Evolutionary conservation across 2,329 filamentous ascomycete genomes (phyloP).

Genomic region (Cercospora brassicicola): DNA sequence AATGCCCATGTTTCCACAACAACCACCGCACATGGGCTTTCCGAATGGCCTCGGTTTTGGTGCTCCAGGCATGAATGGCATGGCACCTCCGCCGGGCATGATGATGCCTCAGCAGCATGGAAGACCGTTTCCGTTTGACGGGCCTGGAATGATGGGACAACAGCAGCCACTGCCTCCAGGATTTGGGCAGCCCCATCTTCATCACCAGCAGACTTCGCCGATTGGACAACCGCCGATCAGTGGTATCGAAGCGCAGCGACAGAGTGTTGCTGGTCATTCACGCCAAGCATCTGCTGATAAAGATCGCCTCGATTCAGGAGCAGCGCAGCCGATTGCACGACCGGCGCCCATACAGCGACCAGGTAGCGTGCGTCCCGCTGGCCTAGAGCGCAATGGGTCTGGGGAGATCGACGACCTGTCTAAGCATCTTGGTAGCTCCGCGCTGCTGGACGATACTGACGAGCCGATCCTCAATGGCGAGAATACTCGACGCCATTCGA

Average conservation of each 20-base stretch:
- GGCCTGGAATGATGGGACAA: constrained; percentile 36
- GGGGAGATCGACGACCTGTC: constrained; percentile 54
- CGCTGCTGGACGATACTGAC: constrained; percentile 72
- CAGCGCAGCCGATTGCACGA: constrained; percentile 72
- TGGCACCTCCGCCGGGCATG: constrained; percentile 52
- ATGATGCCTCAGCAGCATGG: constrained; percentile 51
- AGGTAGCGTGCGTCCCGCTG: constrained; percentile 62
- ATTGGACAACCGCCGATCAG: constrained; percentile 35
- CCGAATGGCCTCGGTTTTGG: constrained; percentile 44
- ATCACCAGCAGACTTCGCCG: constrained; percentile 36
- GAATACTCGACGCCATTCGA: constrained; percentile 43
- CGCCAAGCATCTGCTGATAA: constrained; percentile 69
- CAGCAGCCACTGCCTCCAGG: constrained; percentile 49
- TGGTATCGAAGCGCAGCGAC: constrained; percentile 41
- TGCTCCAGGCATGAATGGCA: constrained; percentile 60
- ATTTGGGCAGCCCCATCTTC: constrained; percentile 49
- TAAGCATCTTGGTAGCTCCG: constrained; percentile 83
- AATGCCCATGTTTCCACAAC: constrained; percentile 57
- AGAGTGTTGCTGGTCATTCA: constrained; percentile 58
- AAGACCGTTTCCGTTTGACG: constrained; percentile 55
- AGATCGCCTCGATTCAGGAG: constrained; percentile 59
- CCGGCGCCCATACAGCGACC: constrained; percentile 88
- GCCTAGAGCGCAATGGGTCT: constrained; percentile 42
- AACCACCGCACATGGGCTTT: constrained; percentile 52
- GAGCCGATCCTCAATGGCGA: constrained; percentile 56